Percentiles rank a stretch among this genome's conserved stretches.
These are phyloP conservation scores for Tuber umbilicatum DNA, from an alignment of 495 filamentous ascomycete species.

Conservation along the genomic window DNA sequence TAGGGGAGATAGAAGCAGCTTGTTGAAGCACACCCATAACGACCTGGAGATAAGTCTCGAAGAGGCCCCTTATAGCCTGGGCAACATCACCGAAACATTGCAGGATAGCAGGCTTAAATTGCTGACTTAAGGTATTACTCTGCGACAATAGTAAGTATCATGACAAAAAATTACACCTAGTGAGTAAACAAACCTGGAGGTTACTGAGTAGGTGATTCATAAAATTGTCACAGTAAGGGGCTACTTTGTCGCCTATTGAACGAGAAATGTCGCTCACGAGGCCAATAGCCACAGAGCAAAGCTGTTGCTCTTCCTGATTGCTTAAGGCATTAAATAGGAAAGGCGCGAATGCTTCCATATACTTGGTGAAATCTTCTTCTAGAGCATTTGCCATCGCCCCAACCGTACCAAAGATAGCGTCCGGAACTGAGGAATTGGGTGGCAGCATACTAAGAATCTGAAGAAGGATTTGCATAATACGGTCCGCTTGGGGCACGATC, in stretches of 20 bases:
- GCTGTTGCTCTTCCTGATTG: slow-evolving; percentile 87
- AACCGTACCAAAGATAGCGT: slow-evolving; percentile 83
- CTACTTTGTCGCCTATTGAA: slow-evolving; percentile 77
- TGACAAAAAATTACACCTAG: slow-evolving; percentile 4
- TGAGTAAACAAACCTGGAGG: slow-evolving; percentile 59
- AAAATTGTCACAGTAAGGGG: slow-evolving; percentile 90
- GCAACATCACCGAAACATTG: slow-evolving; percentile 98
- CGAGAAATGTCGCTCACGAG: slow-evolving; percentile 92
- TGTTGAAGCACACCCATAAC: slow-evolving; percentile 92
- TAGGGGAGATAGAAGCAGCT: slow-evolving; percentile 63
- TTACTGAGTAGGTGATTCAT: slow-evolving; percentile 95
- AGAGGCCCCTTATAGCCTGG: slow-evolving; percentile 84
- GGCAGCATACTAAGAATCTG: slow-evolving; percentile 70
- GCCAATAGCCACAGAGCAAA: slow-evolving; percentile 96
- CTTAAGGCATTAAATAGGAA: slow-evolving; percentile 87
- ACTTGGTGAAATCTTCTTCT: slow-evolving; percentile 86
- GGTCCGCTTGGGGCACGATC: slow-evolving; percentile 81
- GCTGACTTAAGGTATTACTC: slow-evolving; percentile 72
- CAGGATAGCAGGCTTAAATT: slow-evolving; percentile 95
- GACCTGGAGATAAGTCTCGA: slow-evolving; percentile 83
- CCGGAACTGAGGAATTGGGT: slow-evolving; percentile 86
- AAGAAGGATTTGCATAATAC: slow-evolving; percentile 82
- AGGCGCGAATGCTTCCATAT: slow-evolving; percentile 89
- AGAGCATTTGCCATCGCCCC: slow-evolving; percentile 78
- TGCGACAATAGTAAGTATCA: slow-evolving; percentile 44